Percentiles rank a stretch among this genome's conserved stretches.
phyloP scores from a whole-genome alignment of 352 stramenopile genomes.

The Pilasporangium apinafurcum region DNA sequence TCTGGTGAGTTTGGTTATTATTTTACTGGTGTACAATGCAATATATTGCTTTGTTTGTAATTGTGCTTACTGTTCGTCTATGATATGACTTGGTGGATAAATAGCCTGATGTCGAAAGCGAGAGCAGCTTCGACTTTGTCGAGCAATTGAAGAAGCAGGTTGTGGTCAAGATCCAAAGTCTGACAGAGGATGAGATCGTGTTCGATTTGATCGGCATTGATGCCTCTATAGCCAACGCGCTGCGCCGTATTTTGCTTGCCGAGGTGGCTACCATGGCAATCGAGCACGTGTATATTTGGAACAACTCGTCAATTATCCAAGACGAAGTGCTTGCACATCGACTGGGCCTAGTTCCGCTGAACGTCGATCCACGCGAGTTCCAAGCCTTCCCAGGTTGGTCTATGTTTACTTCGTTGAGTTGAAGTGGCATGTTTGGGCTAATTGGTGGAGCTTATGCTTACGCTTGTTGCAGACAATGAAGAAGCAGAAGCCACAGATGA shows the following conservation, averaged over 20 bases:
- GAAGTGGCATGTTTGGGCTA: background rate
- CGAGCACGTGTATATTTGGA: slow-evolving; percentile 92
- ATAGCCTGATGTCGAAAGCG: slow-evolving; percentile 68
- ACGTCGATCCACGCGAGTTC: slow-evolving; percentile 81
- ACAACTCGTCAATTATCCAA: slow-evolving; percentile 93
- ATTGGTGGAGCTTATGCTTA: slow-evolving; percentile 10
- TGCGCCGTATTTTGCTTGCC: slow-evolving; percentile 87
- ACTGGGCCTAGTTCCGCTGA: slow-evolving; percentile 81
- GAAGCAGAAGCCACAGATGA: slow-evolving; percentile 90
- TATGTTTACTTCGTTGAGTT: slow-evolving; percentile 7
- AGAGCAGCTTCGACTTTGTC: slow-evolving; percentile 71
- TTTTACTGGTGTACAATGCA: background rate
- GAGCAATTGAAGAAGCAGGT: slow-evolving; percentile 80
- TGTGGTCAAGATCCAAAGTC: slow-evolving; percentile 79
- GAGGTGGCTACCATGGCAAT: slow-evolving; percentile 93
- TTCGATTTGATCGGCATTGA: slow-evolving; percentile 92
- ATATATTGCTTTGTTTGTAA: background rate
- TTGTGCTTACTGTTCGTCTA: background rate
- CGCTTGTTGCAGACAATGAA: slow-evolving; percentile 81
- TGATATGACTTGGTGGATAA: background rate
- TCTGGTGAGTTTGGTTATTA: slow-evolving; percentile 35
- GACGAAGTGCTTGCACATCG: slow-evolving; percentile 91
- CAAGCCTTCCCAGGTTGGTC: slow-evolving; percentile 82
- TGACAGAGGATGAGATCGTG: slow-evolving; percentile 85
- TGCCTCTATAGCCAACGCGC: slow-evolving; percentile 88